These are phyloP conservation scores for Talaromyces sp. DNA, from an alignment of 2,329 filamentous ascomycete genomes.

Conservation along the genomic window DNA sequence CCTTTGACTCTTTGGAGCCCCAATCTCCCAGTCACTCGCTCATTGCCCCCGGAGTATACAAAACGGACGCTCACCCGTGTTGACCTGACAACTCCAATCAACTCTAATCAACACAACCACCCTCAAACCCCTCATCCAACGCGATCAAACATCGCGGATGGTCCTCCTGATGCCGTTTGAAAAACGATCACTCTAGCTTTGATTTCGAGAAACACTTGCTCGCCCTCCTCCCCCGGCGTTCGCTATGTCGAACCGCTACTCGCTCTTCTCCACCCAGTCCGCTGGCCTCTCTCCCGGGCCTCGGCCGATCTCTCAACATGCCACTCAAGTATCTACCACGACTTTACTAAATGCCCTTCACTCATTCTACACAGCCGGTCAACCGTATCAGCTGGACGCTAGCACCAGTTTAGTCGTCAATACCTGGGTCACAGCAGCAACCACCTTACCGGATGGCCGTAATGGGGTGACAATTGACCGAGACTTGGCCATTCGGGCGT, in stretches of 20 bases:
- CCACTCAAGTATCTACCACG: conserved; percentile 85
- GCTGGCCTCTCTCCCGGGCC: conserved; percentile 56
- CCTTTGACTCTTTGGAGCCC: conserved; percentile 1
- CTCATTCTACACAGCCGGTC: conserved; percentile 78
- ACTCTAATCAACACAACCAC: neutral
- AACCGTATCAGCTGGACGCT: conserved; percentile 84
- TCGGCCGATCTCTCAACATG: conserved; percentile 64
- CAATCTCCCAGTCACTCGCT: conserved; percentile 21
- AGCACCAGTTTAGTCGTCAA: conserved; percentile 92
- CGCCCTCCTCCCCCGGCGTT: neutral
- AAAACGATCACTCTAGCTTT: neutral
- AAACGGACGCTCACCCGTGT: conserved; percentile 8
- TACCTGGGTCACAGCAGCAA: conserved; percentile 85
- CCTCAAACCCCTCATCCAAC: neutral
- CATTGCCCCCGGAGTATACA: conserved; percentile 16
- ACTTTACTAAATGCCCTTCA: conserved; percentile 91
- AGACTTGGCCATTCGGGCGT: conserved; percentile 76
- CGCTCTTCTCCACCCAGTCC: conserved; percentile 64
- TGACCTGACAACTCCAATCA: conserved; percentile 8
- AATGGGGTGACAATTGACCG: conserved; percentile 78
- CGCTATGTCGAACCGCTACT: conserved; percentile 65
- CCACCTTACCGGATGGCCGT: conserved; percentile 68
- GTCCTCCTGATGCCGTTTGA: conserved; percentile 3
- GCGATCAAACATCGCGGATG: neutral
- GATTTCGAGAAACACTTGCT: neutral